A percentile compares a stretch with the other conserved stretches of the same genome.
phyloP scores from a whole-genome alignment of 805 yeast species.

The Tetrapisispora taiwanensis region DNA sequence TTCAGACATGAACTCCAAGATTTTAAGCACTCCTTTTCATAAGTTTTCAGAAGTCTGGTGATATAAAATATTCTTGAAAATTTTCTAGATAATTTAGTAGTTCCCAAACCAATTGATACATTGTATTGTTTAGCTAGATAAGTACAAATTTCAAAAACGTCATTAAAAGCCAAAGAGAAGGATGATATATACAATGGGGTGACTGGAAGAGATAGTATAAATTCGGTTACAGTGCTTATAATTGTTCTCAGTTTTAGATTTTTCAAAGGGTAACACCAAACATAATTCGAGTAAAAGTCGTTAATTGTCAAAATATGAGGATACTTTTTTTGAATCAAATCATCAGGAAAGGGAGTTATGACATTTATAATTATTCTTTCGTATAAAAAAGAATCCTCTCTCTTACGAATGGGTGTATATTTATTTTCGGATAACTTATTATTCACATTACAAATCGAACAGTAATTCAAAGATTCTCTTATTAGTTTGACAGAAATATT shows the following conservation, averaged over 20 bases:
- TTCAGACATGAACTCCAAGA: conserved; percentile 23
- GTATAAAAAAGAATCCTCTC: conserved; percentile 16
- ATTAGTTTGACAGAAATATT: conserved; percentile 19
- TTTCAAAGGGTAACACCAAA: conserved; percentile 25
- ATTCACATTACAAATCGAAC: conserved; percentile 24
- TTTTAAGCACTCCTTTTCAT: conserved; percentile 15
- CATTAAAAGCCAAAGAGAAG: conserved; percentile 20
- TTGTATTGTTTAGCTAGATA: conserved; percentile 15
- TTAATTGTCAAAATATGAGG: conserved; percentile 21
- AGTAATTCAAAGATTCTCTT: conserved; percentile 14
- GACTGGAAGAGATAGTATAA: conserved; percentile 15
- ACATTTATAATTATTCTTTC: conserved; percentile 26
- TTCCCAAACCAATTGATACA: conserved; percentile 23
- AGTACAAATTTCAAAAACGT: conserved; percentile 23
- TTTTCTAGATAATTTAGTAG: neutral
- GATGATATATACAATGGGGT: conserved; percentile 26
- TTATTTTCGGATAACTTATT: conserved; percentile 6
- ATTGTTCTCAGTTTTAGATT: conserved; percentile 17
- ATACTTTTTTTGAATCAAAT: conserved; percentile 19
- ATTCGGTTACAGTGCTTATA: conserved; percentile 8
- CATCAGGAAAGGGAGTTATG: conserved; percentile 17
- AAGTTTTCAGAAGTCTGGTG: conserved; percentile 8
- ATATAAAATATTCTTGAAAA: conserved; percentile 9
- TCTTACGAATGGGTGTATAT: conserved; percentile 13
- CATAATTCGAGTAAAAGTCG: conserved; percentile 23